Evolutionary conservation across 2,329 filamentous ascomycete genomes (phyloP).

Genomic region (Nothopassalora personata): DNA sequence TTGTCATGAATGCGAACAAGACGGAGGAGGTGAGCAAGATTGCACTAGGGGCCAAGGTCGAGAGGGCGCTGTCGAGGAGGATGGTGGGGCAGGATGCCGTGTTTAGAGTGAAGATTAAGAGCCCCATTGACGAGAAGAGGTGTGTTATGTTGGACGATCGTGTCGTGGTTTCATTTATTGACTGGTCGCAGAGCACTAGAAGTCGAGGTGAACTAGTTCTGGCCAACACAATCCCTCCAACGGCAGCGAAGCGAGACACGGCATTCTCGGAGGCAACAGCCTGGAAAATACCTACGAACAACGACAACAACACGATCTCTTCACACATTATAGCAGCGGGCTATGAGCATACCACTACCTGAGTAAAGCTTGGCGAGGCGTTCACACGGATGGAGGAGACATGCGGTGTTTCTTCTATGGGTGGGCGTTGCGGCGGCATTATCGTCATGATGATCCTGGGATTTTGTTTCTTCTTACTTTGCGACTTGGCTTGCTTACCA

Average conservation of each 20-base stretch:
- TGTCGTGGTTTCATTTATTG: background rate
- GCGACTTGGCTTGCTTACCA: background rate
- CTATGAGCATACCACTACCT: background rate
- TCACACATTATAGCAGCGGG: slow-evolving; percentile 3
- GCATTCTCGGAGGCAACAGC: background rate
- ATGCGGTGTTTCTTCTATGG: background rate
- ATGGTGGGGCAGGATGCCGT: slow-evolving; percentile 87
- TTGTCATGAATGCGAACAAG: slow-evolving; percentile 73
- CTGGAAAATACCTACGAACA: background rate
- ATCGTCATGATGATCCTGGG: background rate
- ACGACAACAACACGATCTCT: background rate
- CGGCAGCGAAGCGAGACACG: background rate
- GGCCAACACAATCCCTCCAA: slow-evolving; percentile 2
- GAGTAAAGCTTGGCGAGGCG: background rate
- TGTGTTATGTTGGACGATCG: background rate
- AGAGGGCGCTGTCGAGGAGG: slow-evolving; percentile 76
- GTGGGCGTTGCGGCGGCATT: background rate
- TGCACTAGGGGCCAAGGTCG: slow-evolving; percentile 82
- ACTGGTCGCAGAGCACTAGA: slow-evolving; percentile 4
- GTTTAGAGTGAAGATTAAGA: slow-evolving; percentile 46
- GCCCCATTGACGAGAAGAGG: slow-evolving; percentile 18
- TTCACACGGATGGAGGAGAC: background rate
- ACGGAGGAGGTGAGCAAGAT: slow-evolving; percentile 76
- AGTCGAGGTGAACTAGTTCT: background rate
- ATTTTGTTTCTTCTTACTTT: background rate